These are phyloP conservation scores for Suhomyces sp. DNA, from an alignment of 805 yeast species.

Conservation along the genomic window DNA sequence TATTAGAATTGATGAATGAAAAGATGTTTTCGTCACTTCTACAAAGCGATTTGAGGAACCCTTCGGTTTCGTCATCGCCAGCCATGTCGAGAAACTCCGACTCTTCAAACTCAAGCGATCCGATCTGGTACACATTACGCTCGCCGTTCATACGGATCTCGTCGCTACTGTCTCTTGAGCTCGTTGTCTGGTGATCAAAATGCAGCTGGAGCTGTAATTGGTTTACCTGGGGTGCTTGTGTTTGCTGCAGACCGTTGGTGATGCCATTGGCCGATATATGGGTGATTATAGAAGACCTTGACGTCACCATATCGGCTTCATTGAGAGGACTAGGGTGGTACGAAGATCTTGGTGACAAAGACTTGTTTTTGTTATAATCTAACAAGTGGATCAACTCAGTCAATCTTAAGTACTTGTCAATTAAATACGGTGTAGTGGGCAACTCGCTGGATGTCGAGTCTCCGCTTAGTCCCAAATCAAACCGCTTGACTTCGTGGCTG, in stretches of 20 bases:
- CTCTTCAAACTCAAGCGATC: constrained; percentile 50
- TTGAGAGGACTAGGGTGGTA: constrained; percentile 2
- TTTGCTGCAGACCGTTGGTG: neutral
- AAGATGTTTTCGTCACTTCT: constrained; percentile 27
- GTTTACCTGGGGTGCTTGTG: neutral
- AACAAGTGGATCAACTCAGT: constrained; percentile 56
- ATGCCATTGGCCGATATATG: constrained; percentile 3
- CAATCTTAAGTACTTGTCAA: constrained; percentile 61
- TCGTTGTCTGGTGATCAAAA: constrained; percentile 2
- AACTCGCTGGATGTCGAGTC: constrained; percentile 51
- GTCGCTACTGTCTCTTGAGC: constrained; percentile 2
- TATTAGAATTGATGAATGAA: constrained; percentile 42
- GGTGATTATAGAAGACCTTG: constrained; percentile 10
- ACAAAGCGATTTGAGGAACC: constrained; percentile 47
- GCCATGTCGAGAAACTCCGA: constrained; percentile 42
- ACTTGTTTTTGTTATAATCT: constrained; percentile 17
- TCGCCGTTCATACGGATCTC: constrained; percentile 20
- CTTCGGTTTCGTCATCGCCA: constrained; percentile 49
- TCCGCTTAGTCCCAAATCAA: constrained; percentile 54
- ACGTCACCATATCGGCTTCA: constrained; percentile 7
- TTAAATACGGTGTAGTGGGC: constrained; percentile 66
- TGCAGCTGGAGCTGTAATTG: constrained; percentile 1
- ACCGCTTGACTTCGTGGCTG: constrained; percentile 54
- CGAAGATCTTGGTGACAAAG: constrained; percentile 1
- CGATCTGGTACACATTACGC: constrained; percentile 39